Percentiles rank a stretch among this genome's conserved stretches.
These are phyloP conservation scores for Umbelopsis ramanniana DNA, from an alignment of 192 early-diverging fungal species.

Conservation along the genomic window DNA sequence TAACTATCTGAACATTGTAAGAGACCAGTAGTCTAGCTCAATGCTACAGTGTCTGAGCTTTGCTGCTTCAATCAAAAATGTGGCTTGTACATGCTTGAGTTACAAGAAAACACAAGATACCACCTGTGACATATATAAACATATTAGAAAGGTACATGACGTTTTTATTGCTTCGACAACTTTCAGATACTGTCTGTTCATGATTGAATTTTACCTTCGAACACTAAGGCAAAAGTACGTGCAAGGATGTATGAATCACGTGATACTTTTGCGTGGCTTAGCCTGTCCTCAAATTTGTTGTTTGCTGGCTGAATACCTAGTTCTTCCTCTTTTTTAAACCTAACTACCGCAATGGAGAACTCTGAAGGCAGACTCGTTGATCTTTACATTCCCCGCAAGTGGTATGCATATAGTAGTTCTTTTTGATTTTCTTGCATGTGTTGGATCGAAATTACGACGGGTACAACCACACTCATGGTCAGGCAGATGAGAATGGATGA, in stretches of 20 bases:
- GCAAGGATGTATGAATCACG: neutral
- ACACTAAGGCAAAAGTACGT: neutral
- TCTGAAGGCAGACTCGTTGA: constrained; percentile 63
- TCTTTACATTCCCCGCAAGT: constrained; percentile 95
- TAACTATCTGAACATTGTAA: too few species aligned
- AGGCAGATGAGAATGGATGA: neutral
- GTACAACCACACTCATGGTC: neutral
- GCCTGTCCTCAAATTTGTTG: constrained; percentile 19
- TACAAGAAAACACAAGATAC: too few species aligned
- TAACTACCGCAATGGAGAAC: constrained; percentile 47
- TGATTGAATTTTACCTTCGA: neutral
- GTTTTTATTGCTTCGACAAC: too few species aligned
- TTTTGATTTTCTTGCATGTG: neutral
- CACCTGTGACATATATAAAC: too few species aligned
- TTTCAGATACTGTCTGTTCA: too few species aligned
- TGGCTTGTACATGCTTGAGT: too few species aligned
- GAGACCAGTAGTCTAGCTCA: too few species aligned
- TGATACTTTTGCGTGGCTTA: constrained; percentile 7
- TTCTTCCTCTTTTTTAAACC: constrained; percentile 25
- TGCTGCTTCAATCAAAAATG: too few species aligned
- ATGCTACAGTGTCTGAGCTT: too few species aligned
- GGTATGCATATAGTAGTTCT: constrained; percentile 53
- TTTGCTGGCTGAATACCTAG: neutral
- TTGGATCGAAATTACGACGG: neutral
- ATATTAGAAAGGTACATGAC: too few species aligned